Base-by-base conservation (phyloP, 495 filamentous ascomycete genomes). In the Aspergillus affinis region DNA sequence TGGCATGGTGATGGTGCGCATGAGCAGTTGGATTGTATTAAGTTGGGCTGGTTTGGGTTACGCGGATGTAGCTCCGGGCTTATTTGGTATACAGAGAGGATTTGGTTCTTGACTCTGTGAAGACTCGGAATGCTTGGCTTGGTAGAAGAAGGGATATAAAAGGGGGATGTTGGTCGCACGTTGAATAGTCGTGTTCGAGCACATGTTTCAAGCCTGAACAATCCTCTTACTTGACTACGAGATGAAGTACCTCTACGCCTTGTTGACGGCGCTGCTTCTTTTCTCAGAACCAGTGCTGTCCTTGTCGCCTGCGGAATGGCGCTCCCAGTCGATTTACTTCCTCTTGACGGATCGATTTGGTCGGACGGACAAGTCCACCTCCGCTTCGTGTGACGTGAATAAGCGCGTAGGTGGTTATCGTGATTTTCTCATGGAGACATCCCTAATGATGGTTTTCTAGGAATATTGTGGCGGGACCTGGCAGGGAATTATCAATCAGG, bases 271-370 rank as follows among this genome's bases (percentile, higher is more conserved):
- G 36, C 12, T 41, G 10, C 5, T 41, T 41, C 10, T 41, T 8
- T 10, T 41, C 3, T 17, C 13, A 2, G 10, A 41, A 17, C 2
- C 36, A 41, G 36, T 41, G 13, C 58, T 75, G 41, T 78, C 78
- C 2, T 74, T 74, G 0, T 72, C 73, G 0, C 72, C 83, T 4
- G 79, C 73, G 9, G 72, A 82, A 58, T 89, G 86, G 87, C 78
- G 86, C 21, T 78, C 78, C 46, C 84, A 83, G 60, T 86, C 84
- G 12, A 88, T 91, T 60, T 92, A 91, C 65, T 88, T 90, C 66
- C 79, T 90, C 56, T 73, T 93, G 27, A 91, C 88, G 3, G 90
- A 92, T 72, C 82, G 90, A 9, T 88, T 93, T 62, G 89, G 85
- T 26, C 84, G 85, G 19, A 83, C 85, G 15, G 80, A 91, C 70